phyloP scores from a whole-genome alignment of 495 filamentous ascomycete species.

The Hyaloscypha finlandica region DNA sequence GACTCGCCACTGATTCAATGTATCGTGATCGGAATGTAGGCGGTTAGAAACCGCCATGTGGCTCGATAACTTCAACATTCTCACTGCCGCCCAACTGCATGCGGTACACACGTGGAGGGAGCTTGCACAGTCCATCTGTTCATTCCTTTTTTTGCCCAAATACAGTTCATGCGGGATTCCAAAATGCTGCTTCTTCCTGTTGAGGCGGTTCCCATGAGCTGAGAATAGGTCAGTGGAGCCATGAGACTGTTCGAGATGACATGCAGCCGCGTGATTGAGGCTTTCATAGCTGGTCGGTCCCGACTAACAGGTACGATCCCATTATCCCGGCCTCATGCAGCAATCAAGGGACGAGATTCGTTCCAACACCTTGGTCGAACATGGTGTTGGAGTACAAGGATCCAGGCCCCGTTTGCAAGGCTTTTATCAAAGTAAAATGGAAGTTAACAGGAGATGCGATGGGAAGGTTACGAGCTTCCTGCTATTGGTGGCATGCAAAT shows the following conservation, averaged over 20 bases:
- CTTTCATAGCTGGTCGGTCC: not conserved
- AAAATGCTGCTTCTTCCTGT: too few species aligned
- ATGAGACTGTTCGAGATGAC: not conserved
- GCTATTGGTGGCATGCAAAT: not conserved
- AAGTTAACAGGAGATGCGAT: not conserved
- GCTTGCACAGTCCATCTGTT: too few species aligned
- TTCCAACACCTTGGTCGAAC: not conserved
- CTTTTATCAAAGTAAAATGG: not conserved
- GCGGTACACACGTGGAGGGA: too few species aligned
- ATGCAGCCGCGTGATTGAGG: not conserved
- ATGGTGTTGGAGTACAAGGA: not conserved
- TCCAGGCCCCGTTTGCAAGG: not conserved
- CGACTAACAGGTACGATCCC: not conserved
- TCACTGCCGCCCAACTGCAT: too few species aligned
- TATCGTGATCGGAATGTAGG: too few species aligned
- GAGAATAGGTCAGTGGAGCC: too few species aligned
- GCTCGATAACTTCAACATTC: too few species aligned
- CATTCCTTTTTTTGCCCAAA: too few species aligned
- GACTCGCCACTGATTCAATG: too few species aligned
- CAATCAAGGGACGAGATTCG: not conserved
- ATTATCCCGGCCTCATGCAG: not conserved
- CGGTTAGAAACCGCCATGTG: too few species aligned
- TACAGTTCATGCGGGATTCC: too few species aligned
- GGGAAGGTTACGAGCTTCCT: not conserved
- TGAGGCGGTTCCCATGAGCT: too few species aligned